Evolutionary conservation across 768 basidiomycete species (phyloP), one percentile per base, ranked within the genome.

Genomic region (Boletellus emodensis): DNA sequence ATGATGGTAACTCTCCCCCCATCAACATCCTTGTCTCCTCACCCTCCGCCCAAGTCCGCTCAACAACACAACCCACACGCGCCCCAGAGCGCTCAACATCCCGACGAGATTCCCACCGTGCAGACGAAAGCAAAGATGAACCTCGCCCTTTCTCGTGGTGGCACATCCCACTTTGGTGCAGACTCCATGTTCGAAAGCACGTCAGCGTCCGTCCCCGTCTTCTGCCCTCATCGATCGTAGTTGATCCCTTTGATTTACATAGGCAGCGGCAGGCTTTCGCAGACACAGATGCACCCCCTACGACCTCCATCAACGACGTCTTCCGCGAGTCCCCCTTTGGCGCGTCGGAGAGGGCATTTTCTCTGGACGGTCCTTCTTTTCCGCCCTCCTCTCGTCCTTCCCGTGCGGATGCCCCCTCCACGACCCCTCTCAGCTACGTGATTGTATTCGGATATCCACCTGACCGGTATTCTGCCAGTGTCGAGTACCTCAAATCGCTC

Each of bases 401-500:
- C 13, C 54, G 72, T 53, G 28, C 52, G 51, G 52, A 64, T 13
- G 39, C 71, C 4, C 30, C 68, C n/a, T 51, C 65, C 37, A 52
- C 71, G 6, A 43, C 69, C 11, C 76, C 80, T 24, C 73, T 78
- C 3, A 64, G 79, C 26, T 85, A 85, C 60, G 74, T 94, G 33
- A 75, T 92, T 60, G 82, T 94, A 45, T 94, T 91, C 53, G 92
- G 92, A n/a, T 94, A 92, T 63, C 90, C 92, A 6, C 73, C 81
- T 30, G 87, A 92, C 66, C 83, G 83, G 61, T 87, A 85, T 64
- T 81, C 78, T 46, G 62, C 83, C 14, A 82, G 86, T 0, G 81
- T 80, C 14, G 86, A 87, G 59, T 87, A 87, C 65, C 87, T 90
- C 72, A 79, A 77, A 57, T 81, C 83, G 1, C 69, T 94, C 18